Evolutionary conservation across 352 stramenopile genomes (phyloP).

Genomic region (Phytophthora pistaciae): DNA sequence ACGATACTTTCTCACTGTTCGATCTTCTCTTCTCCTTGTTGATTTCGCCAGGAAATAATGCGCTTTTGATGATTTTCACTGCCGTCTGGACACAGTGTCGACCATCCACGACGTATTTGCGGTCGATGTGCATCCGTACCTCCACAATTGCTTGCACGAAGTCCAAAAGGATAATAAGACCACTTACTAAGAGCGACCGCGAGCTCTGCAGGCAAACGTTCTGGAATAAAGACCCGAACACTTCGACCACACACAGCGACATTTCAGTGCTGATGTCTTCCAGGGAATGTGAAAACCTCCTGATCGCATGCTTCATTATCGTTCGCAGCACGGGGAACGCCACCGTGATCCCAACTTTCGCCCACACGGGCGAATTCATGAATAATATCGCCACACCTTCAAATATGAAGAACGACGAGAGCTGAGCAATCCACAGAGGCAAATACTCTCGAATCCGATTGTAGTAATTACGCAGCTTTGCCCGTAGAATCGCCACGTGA

Average conservation of each 20-base stretch:
- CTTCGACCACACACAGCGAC: slow-evolving; percentile 43
- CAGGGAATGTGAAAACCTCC: slow-evolving; percentile 28
- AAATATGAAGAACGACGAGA: slow-evolving; percentile 29
- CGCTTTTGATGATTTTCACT: slow-evolving; percentile 32
- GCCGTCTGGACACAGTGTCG: slow-evolving; percentile 21
- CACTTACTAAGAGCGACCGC: slow-evolving; percentile 16
- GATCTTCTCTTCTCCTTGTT: neutral
- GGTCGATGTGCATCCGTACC: slow-evolving; percentile 26
- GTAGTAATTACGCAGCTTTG: slow-evolving; percentile 6
- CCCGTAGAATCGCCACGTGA: slow-evolving; percentile 16
- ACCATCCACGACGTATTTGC: slow-evolving; percentile 31
- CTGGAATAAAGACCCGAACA: slow-evolving; percentile 40
- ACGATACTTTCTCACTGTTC: slow-evolving; percentile 1
- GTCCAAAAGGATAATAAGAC: slow-evolving; percentile 32
- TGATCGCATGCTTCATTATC: slow-evolving; percentile 25
- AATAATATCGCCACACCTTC: slow-evolving; percentile 29
- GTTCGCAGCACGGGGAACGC: slow-evolving; percentile 29
- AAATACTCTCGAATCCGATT: slow-evolving; percentile 5
- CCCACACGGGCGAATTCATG: slow-evolving; percentile 14
- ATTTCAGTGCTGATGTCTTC: slow-evolving; percentile 44
- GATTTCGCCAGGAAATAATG: slow-evolving; percentile 12
- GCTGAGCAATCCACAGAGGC: slow-evolving; percentile 11
- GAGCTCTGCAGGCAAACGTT: slow-evolving; percentile 37
- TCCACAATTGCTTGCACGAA: slow-evolving; percentile 31
- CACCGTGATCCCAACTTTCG: slow-evolving; percentile 33